Conservation (phyloP, 2,329 filamentous ascomycete species). For the Juglanconis oblonga region DNA sequence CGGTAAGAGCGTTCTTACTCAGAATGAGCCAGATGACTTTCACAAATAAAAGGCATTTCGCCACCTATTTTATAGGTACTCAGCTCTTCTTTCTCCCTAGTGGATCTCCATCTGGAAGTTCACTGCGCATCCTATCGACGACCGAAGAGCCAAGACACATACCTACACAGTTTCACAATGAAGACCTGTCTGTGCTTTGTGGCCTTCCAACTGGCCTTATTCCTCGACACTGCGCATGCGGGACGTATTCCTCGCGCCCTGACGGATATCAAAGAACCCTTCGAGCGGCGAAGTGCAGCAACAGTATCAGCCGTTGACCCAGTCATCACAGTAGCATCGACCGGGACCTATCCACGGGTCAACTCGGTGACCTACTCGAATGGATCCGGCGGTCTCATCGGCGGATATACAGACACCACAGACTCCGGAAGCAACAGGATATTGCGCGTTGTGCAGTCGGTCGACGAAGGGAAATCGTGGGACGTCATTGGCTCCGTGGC, state of each 20-base stretch:
- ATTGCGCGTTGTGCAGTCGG: background rate
- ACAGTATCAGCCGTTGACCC: background rate
- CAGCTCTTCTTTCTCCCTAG: too few relatives aligned
- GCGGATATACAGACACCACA: background rate
- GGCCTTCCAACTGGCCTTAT: background rate
- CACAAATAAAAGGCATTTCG: too few relatives aligned
- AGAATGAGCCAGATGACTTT: too few relatives aligned
- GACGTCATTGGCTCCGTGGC: background rate
- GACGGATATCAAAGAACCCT: background rate
- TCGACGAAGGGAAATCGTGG: background rate
- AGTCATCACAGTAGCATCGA: background rate
- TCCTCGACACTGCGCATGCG: background rate
- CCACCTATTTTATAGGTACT: too few relatives aligned
- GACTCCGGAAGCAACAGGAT: background rate
- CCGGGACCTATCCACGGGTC: background rate
- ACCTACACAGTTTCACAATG: background rate
- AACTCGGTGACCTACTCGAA: background rate
- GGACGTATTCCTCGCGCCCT: background rate
- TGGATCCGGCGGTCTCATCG: background rate
- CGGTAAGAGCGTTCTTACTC: too few relatives aligned
- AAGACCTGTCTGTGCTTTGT: background rate
- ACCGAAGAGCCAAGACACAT: too few relatives aligned
- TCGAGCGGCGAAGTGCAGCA: background rate
- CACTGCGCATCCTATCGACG: too few relatives aligned
- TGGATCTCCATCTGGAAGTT: too few relatives aligned